A percentile compares a stretch with the other conserved stretches of the same genome.
Conservation (phyloP, 2,329 filamentous ascomycete genomes). For the Fusarium stilboides region DNA sequence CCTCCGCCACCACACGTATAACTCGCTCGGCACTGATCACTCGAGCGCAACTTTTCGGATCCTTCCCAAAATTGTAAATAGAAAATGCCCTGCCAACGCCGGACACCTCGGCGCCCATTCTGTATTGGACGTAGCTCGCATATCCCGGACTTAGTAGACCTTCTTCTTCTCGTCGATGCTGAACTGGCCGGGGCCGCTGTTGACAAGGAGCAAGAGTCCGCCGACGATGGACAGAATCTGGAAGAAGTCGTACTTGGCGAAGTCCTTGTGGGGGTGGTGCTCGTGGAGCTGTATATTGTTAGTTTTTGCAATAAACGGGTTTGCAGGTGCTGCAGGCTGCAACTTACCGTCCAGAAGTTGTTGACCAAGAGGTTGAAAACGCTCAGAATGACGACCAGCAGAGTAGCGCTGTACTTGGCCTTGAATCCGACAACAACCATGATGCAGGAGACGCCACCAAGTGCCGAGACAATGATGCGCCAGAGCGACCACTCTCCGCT, state of each 20-base stretch:
- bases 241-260: slow-evolving; percentile 99
- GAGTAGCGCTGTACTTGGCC: slow-evolving; percentile 97
- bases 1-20: slow-evolving; percentile 17
- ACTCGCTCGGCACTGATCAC: slow-evolving; percentile 17
- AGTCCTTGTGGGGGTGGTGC: slow-evolving; percentile 99
- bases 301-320: background rate
- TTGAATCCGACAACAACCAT: slow-evolving; percentile 99
- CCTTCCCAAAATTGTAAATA: slow-evolving; percentile 40
- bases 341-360: slow-evolving; percentile 98
- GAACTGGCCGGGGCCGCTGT: slow-evolving; percentile 98
- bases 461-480: slow-evolving; percentile 84
- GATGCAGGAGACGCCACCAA: slow-evolving; percentile 92
- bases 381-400: slow-evolving; percentile 94
- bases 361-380: slow-evolving; percentile 98
- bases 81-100: slow-evolving; percentile 44
- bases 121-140: slow-evolving; percentile 19
- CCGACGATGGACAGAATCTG: slow-evolving; percentile 99
- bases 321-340: background rate
- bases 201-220: slow-evolving; percentile 94
- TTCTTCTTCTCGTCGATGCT: slow-evolving; percentile 99
- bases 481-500: slow-evolving; percentile 93
- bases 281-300: slow-evolving; percentile 81
- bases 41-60: slow-evolving; percentile 32
- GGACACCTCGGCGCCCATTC: slow-evolving; percentile 38
- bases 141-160: slow-evolving; percentile 79